A percentile compares a stretch with the other conserved stretches of the same genome.
phyloP scores from a whole-genome alignment of 2,329 filamentous ascomycete species.

The Arachnomyces sp. region DNA sequence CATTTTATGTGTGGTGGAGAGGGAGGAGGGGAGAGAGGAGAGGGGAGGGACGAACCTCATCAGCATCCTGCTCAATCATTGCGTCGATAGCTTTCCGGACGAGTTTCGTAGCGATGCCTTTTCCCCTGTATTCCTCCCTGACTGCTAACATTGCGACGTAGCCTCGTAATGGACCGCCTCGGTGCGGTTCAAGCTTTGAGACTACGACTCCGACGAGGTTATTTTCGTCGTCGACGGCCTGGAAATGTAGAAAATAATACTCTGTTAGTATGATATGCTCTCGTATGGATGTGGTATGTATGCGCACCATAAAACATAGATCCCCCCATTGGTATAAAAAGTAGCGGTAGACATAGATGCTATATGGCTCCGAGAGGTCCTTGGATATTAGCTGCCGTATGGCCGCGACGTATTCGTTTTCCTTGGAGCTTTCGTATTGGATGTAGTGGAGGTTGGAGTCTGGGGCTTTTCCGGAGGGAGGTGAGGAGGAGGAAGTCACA shows the following conservation, averaged over 20 bases:
- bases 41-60: slow-evolving; percentile 51
- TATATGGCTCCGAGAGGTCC: slow-evolving; percentile 95
- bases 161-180: slow-evolving; percentile 75
- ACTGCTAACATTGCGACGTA: slow-evolving; percentile 99
- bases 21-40: neutral
- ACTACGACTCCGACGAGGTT: slow-evolving; percentile 79
- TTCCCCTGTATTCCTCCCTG: slow-evolving; percentile 65
- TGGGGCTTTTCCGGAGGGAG: slow-evolving; percentile 12
- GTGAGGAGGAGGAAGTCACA: slow-evolving; percentile 10
- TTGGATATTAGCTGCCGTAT: slow-evolving; percentile 92
- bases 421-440: slow-evolving; percentile 52
- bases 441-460: slow-evolving; percentile 47
- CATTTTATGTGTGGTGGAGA: neutral
- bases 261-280: neutral
- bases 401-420: slow-evolving; percentile 64
- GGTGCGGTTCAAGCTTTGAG: slow-evolving; percentile 86
- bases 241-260: slow-evolving; percentile 21
- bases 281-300: neutral
- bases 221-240: slow-evolving; percentile 44
- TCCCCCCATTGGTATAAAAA: slow-evolving; percentile 97
- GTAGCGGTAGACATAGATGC: slow-evolving; percentile 98
- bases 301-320: slow-evolving; percentile 80
- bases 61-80: slow-evolving; percentile 75
- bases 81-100: slow-evolving; percentile 86
- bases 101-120: slow-evolving; percentile 78